Evolutionary conservation across 805 yeast genomes (phyloP).

Genomic region (Zygosaccharomyces kombuchaensis): DNA sequence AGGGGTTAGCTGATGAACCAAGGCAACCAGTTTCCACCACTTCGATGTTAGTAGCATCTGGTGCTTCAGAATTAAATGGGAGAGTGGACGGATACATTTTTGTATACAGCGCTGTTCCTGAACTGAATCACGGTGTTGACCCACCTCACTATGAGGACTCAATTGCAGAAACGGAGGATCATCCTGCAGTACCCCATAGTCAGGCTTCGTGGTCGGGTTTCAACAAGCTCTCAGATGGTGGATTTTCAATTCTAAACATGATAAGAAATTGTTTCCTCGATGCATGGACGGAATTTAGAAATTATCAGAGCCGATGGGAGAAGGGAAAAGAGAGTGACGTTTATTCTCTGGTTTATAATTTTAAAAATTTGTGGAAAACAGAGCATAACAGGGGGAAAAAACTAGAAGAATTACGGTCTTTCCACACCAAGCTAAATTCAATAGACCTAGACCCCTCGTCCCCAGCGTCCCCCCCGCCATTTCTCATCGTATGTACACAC

Average conservation of each 20-base stretch:
- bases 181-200: slow-evolving; percentile 7
- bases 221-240: slow-evolving; percentile 24
- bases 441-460: slow-evolving; percentile 36
- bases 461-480: slow-evolving; percentile 55
- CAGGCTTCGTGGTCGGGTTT: slow-evolving; percentile 14
- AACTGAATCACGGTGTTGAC: slow-evolving; percentile 33
- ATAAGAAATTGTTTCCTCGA: slow-evolving; percentile 58
- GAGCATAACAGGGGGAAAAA: slow-evolving; percentile 32
- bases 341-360: slow-evolving; percentile 52
- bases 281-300: slow-evolving; percentile 67
- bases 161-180: slow-evolving; percentile 10
- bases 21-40: slow-evolving; percentile 58
- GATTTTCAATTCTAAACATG: slow-evolving; percentile 34
- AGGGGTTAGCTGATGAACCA: slow-evolving; percentile 61
- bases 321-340: slow-evolving; percentile 65
- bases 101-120: slow-evolving; percentile 67
- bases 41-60: slow-evolving; percentile 70
- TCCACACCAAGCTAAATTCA: slow-evolving; percentile 31
- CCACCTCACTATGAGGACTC: slow-evolving; percentile 55
- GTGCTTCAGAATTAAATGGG: slow-evolving; percentile 74
- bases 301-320: slow-evolving; percentile 54
- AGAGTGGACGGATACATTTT: slow-evolving; percentile 69
- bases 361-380: slow-evolving; percentile 55
- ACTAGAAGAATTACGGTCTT: slow-evolving; percentile 30
- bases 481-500: slow-evolving; percentile 64